These are phyloP conservation scores for Leptosphaerulina australis DNA, from an alignment of 2,329 filamentous ascomycete species.

Conservation along the genomic window DNA sequence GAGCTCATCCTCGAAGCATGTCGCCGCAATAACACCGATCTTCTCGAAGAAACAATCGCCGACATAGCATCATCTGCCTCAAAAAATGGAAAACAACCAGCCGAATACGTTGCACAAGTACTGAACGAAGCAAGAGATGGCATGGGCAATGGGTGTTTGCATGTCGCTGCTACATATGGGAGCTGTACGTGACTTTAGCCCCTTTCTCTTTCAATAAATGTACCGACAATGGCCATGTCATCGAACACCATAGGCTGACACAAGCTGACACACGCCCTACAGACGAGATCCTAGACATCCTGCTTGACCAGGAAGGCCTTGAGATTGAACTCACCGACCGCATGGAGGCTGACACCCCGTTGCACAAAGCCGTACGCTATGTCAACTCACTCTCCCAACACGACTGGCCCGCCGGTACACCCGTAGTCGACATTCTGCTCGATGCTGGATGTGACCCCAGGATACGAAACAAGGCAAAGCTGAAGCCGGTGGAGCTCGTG, in stretches of 20 bases:
- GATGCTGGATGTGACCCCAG: conserved; percentile 74
- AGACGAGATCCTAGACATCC: conserved; percentile 81
- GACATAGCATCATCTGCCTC: conserved; percentile 53
- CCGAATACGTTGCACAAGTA: conserved; percentile 71
- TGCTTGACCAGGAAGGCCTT: conserved; percentile 82
- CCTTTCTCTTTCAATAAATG: background rate
- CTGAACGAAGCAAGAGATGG: conserved; percentile 87
- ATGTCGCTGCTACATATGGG: conserved; percentile 84
- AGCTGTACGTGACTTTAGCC: conserved; percentile 68
- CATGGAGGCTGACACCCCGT: conserved; percentile 75
- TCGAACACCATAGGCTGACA: too few relatives aligned
- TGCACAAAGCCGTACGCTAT: conserved; percentile 79
- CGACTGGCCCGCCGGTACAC: conserved; percentile 70
- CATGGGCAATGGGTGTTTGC: conserved; percentile 86
- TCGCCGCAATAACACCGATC: conserved; percentile 87
- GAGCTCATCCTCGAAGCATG: conserved; percentile 92
- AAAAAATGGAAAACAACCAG: conserved; percentile 59
- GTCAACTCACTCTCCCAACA: conserved; percentile 70
- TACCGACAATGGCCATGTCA: too few relatives aligned
- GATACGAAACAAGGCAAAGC: conserved; percentile 73
- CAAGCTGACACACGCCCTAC: background rate
- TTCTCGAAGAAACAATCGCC: conserved; percentile 75
- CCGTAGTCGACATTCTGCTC: conserved; percentile 78
- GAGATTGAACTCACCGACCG: conserved; percentile 81
- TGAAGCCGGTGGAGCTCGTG: conserved; percentile 73